phyloP scores from a whole-genome alignment of 164 flowering plant species.

The Vitis riparia region DNA sequence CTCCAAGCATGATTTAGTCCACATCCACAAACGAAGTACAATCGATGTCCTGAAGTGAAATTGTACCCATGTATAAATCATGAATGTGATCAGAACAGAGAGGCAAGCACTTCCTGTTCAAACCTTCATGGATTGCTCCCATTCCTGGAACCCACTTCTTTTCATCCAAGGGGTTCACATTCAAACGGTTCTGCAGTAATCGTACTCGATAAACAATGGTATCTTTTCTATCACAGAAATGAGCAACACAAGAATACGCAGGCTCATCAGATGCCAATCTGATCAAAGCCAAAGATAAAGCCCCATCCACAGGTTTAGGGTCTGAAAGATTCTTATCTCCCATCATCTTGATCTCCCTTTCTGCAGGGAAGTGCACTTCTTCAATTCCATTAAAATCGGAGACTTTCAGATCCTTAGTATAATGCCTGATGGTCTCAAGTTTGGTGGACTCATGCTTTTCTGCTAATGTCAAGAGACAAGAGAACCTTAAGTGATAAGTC shows the following conservation, averaged over 20 bases:
- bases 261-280: constrained; percentile 76
- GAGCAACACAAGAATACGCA: constrained; percentile 55
- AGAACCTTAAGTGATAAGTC: constrained; percentile 83
- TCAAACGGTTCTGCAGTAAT: constrained; percentile 58
- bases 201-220: constrained; percentile 59
- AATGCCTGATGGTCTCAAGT: constrained; percentile 75
- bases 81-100: constrained; percentile 68
- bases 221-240: constrained; percentile 69
- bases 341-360: constrained; percentile 84
- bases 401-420: constrained; percentile 75
- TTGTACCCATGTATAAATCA: constrained; percentile 62
- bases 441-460: constrained; percentile 90
- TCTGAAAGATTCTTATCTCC: constrained; percentile 74
- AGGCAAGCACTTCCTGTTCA: constrained; percentile 68
- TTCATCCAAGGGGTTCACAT: constrained; percentile 46
- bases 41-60: constrained; percentile 80
- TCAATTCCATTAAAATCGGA: constrained; percentile 44
- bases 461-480: constrained; percentile 87
- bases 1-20: constrained; percentile 9
- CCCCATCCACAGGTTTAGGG: constrained; percentile 90
- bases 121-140: constrained; percentile 68
- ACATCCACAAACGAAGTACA: constrained; percentile 56
- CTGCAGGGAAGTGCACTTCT: constrained; percentile 73
- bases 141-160: constrained; percentile 67
- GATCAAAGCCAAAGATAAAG: constrained; percentile 56